A percentile compares a stretch with the other conserved stretches of the same genome.
Evolutionary conservation across 371 early-diverging fungal species (phyloP).

Genomic region (Catenaria anguillulae): DNA sequence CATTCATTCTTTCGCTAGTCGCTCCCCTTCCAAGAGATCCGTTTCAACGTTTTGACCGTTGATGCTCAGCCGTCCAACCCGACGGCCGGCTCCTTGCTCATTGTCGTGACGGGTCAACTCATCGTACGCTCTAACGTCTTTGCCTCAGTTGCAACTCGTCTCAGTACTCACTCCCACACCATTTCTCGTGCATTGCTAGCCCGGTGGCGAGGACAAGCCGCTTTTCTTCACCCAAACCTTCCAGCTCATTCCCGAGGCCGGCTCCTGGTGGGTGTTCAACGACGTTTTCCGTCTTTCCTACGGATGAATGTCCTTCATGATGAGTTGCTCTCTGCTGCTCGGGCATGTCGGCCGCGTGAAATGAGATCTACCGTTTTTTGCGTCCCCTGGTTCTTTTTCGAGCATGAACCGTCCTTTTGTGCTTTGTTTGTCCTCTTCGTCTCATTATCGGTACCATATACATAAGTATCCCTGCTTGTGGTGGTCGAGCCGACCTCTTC

Average conservation of each 20-base stretch:
- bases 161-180: not conserved
- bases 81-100: conserved; percentile 35
- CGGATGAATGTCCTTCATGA: conserved; percentile 11
- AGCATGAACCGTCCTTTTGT: no score
- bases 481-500: no score
- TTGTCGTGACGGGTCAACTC: conserved; percentile 75
- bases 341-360: no score
- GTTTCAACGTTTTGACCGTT: conserved; percentile 46
- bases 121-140: conserved; percentile 35
- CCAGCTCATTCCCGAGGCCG: conserved; percentile 48
- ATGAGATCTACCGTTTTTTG: no score
- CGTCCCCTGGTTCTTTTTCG: no score
- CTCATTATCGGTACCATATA: no score
- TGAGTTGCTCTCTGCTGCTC: no score
- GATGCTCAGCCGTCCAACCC: conserved; percentile 66
- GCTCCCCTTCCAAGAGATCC: conserved; percentile 63
- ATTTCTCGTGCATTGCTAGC: conserved; percentile 24
- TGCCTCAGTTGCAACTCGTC: not conserved
- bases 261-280: conserved; percentile 53
- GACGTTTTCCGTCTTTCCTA: conserved; percentile 69
- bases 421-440: no score
- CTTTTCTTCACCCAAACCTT: conserved; percentile 71
- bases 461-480: no score
- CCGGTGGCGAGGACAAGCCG: conserved; percentile 62
- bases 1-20: no score